A percentile compares a stretch with the other conserved stretches of the same genome.
Evolutionary conservation across 1,284 basidiomycete species (phyloP).

Genomic region (Meira nashicola): DNA sequence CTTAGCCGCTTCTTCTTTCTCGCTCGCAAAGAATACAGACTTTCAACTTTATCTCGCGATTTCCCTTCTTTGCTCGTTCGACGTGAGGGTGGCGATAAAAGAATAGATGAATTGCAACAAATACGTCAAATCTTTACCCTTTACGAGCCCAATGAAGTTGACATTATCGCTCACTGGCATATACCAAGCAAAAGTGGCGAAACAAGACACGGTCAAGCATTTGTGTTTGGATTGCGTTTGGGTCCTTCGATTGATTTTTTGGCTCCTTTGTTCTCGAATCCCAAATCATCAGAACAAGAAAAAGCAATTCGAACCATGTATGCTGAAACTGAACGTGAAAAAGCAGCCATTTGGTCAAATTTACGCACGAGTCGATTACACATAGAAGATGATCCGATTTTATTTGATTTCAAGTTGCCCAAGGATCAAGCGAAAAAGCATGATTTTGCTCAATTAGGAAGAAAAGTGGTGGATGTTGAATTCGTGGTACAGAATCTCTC

Average conservation of each 20-base stretch:
- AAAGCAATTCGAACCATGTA: background rate
- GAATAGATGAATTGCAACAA: conserved; percentile 3
- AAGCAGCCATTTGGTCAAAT: conserved; percentile 20
- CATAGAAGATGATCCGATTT: conserved; percentile 21
- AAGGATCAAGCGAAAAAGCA: background rate
- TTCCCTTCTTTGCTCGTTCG: conserved; percentile 17
- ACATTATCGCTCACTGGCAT: conserved; percentile 22
- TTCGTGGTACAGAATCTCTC: conserved; percentile 16
- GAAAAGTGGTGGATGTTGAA: background rate
- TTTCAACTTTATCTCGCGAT: conserved; percentile 2
- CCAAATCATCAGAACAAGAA: background rate
- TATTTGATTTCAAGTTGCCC: conserved; percentile 8
- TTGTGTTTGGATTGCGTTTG: conserved; percentile 25
- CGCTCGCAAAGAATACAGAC: conserved; percentile 22
- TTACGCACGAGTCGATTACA: conserved; percentile 23
- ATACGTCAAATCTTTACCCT: conserved; percentile 19
- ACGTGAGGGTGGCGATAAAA: conserved; percentile 3
- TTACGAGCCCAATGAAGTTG: conserved; percentile 22
- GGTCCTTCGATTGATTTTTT: conserved; percentile 22
- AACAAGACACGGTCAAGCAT: conserved; percentile 12
- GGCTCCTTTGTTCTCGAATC: conserved; percentile 13
- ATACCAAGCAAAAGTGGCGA: background rate
- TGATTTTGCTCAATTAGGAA: too few species aligned
- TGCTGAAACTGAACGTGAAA: background rate
- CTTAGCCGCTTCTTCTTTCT: conserved; percentile 13